Evolutionary conservation across 768 basidiomycete genomes (phyloP).

Genomic region (Agrocybe pediades): DNA sequence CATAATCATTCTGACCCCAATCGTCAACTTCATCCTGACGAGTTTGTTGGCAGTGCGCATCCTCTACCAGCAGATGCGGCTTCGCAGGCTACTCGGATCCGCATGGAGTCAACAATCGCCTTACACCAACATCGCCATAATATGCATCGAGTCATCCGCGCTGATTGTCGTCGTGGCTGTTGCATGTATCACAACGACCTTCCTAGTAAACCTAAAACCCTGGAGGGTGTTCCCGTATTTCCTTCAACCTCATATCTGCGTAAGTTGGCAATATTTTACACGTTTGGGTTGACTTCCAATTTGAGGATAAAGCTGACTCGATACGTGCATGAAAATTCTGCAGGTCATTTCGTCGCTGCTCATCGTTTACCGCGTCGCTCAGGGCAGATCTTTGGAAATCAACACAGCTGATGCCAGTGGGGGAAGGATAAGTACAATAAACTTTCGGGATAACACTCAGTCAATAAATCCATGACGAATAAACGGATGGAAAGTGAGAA

Average conservation of each 20-base stretch:
- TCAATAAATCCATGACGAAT: too few species aligned
- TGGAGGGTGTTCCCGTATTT: background rate
- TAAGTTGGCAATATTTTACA: background rate
- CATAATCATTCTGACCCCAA: background rate
- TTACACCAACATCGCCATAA: background rate
- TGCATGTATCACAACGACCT: background rate
- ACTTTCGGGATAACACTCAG: too few species aligned
- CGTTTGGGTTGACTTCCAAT: background rate
- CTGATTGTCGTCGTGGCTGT: background rate
- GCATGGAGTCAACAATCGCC: background rate
- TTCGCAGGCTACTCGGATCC: background rate
- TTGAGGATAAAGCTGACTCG: background rate
- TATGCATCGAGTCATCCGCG: constrained; percentile 3
- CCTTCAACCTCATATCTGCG: constrained; percentile 3
- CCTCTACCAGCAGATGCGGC: background rate
- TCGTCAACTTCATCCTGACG: background rate
- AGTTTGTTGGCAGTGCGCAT: background rate
- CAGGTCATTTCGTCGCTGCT: constrained; percentile 7
- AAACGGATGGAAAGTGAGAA: background rate
- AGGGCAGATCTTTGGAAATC: background rate
- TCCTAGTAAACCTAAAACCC: background rate
- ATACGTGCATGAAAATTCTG: too few species aligned
- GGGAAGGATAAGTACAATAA: too few species aligned
- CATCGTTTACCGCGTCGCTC: constrained; percentile 1
- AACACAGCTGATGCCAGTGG: too few species aligned